Percentiles rank a stretch among this genome's conserved stretches.
Conservation (phyloP, 352 stramenopile species). For the Globisporangium acanthophoron region DNA sequence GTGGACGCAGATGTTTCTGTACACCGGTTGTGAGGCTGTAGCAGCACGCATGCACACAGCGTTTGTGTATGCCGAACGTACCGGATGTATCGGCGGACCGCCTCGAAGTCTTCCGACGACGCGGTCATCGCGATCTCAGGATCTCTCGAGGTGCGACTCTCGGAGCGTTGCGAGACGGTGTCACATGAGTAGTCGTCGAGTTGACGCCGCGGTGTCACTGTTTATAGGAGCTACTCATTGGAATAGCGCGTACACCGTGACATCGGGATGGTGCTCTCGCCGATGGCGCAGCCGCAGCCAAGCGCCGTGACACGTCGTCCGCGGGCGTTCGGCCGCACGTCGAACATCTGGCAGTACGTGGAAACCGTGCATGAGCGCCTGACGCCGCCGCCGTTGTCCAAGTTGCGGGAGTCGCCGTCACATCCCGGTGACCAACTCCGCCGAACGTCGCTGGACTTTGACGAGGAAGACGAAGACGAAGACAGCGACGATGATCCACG, state of each 20-base stretch:
- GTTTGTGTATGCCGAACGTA: background rate
- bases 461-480: constrained; percentile 7
- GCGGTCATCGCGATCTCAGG: too few relatives aligned
- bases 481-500: background rate
- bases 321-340: constrained; percentile 56
- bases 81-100: constrained; percentile 28
- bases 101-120: constrained; percentile 1
- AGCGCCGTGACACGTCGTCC: constrained; percentile 15
- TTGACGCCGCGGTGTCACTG: background rate
- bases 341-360: constrained; percentile 72
- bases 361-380: constrained; percentile 38
- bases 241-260: too few relatives aligned
- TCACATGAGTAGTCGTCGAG: too few relatives aligned
- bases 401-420: background rate
- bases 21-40: background rate
- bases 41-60: background rate
- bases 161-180: too few relatives aligned
- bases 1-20: constrained; percentile 28
- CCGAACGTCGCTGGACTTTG: constrained; percentile 10
- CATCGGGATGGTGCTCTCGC: background rate
- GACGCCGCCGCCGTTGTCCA: constrained; percentile 6
- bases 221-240: background rate
- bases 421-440: constrained; percentile 1
- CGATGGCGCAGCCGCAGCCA: background rate
- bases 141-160: too few relatives aligned